These are phyloP conservation scores for Carex cristatella DNA, from an alignment of 176 grass and related monocot genomes.

Conservation along the genomic window DNA sequence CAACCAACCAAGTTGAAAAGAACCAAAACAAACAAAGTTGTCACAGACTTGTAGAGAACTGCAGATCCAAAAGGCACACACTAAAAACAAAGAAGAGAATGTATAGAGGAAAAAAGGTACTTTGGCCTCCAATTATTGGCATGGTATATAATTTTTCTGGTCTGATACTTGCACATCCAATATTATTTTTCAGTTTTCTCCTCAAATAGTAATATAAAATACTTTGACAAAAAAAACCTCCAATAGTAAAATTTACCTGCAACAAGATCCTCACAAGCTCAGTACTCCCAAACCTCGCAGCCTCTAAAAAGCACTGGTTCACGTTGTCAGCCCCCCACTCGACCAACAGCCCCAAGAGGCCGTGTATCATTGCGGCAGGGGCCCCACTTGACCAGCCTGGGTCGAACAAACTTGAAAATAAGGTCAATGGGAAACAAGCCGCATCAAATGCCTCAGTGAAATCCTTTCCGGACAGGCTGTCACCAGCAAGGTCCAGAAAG, in stretches of 20 bases:
- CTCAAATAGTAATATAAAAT: background rate
- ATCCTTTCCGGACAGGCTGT: constrained; percentile 70
- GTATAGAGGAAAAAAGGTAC: background rate
- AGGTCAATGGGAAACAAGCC: constrained; percentile 75
- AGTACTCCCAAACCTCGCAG: constrained; percentile 78
- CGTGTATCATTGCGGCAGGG: constrained; percentile 52
- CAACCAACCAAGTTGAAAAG: background rate
- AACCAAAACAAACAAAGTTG: background rate
- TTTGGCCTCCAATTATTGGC: background rate
- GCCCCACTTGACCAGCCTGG: constrained; percentile 72
- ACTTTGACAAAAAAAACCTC: background rate
- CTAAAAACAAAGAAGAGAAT: background rate
- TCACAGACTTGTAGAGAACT: background rate
- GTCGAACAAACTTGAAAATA: constrained; percentile 84
- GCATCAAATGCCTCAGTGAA: constrained; percentile 84
- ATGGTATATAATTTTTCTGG: background rate
- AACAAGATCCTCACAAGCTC: constrained; percentile 79
- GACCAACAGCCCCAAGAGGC: constrained; percentile 63
- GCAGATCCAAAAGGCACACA: background rate
- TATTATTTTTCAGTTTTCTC: background rate
- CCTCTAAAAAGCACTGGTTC: constrained; percentile 76
- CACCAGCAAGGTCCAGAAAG: constrained; percentile 72
- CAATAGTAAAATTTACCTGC: constrained; percentile 47
- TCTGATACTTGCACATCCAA: background rate
- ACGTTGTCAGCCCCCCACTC: constrained; percentile 84